Evolutionary conservation across 805 yeast genomes (phyloP).

Genomic region (Phaffomyces thermotolerans): DNA sequence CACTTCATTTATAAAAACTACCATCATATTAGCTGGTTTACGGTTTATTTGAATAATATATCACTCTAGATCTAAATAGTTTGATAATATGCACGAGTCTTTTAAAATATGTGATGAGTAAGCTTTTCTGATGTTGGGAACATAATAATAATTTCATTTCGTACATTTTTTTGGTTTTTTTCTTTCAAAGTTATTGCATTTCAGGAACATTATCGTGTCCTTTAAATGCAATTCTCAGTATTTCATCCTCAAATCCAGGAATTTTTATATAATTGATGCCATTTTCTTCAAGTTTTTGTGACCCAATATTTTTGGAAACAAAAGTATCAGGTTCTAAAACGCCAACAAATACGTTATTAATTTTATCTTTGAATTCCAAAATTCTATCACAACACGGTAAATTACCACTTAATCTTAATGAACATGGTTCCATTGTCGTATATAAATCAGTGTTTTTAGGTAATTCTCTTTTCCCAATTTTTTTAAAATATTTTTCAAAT

Average conservation of each 20-base stretch:
- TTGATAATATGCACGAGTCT: too few relatives aligned
- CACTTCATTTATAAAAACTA: too few relatives aligned
- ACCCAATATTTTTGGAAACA: slow-evolving; percentile 69
- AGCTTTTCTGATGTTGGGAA: too few relatives aligned
- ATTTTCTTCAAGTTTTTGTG: slow-evolving; percentile 40
- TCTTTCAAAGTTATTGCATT: too few relatives aligned
- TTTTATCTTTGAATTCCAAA: slow-evolving; percentile 34
- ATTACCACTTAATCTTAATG: slow-evolving; percentile 82
- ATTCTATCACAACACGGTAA: slow-evolving; percentile 82
- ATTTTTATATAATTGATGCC: slow-evolving; percentile 71
- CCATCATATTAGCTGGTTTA: too few relatives aligned
- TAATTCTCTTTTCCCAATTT: slow-evolving; percentile 30
- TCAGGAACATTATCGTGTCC: slow-evolving; percentile 44
- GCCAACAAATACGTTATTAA: slow-evolving; percentile 82
- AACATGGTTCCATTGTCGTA: slow-evolving; percentile 98
- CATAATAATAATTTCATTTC: too few relatives aligned
- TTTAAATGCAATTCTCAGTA: slow-evolving; percentile 59
- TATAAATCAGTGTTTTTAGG: slow-evolving; percentile 78
- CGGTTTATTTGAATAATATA: too few relatives aligned
- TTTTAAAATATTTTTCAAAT: slow-evolving; percentile 56
- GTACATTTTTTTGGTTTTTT: too few relatives aligned
- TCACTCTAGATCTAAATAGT: too few relatives aligned
- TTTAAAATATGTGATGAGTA: too few relatives aligned
- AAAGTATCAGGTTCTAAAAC: slow-evolving; percentile 86
- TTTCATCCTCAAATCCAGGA: slow-evolving; percentile 73